Evolutionary conservation across 2,329 filamentous ascomycete species (phyloP), one percentile per base, ranked within the genome.

Genomic region (Emergomyces orientalis): DNA sequence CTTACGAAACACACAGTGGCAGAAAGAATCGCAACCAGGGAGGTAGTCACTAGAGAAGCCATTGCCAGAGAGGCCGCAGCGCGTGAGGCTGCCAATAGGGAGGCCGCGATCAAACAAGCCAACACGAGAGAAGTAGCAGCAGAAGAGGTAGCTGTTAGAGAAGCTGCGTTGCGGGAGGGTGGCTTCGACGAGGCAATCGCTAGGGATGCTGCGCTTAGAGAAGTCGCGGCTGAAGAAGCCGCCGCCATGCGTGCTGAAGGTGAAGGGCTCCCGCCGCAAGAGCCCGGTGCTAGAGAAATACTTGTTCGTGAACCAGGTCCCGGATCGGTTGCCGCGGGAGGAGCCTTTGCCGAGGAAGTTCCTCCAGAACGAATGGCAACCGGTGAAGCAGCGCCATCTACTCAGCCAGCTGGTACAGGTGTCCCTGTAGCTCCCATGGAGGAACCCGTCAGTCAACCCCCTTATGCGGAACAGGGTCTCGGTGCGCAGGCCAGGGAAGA

Each of bases 51-150:
- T 8, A 34, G 47, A 19, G 59, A 61, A 61, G 59, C 59, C 17
- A 25, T 61, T 37, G 22, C 59, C 11, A 61, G 59, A 32, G 59
- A 61, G 19, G 47, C 32, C 17, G 45, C 47, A 19, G 49, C 59
- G 19, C 59, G 59, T 9, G 59, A 61, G 47, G 34, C 49, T 30
- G 47, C 47, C 3, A 51, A 47, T 39, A 52, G 47, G 34, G 59
- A 61, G 47, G 17, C 59, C 19, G 49, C 59, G 19, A 52, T 41
- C 9, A 39, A 63, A 25, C 59, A 63, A 56, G 62, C 58, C 5
- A 58, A 54, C 37, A 63, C 52, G 30, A 55, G 59, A 32, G 58
- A 51, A 14, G 41, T 58, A 37, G 55, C 59, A 13, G 62, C 57
- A n/a, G 45, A 41, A 27, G 62, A 63, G 37, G 62, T 59, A 45